These are phyloP conservation scores for Sungouiozyma intestinalis DNA, from an alignment of 805 yeast genomes.

Conservation along the genomic window DNA sequence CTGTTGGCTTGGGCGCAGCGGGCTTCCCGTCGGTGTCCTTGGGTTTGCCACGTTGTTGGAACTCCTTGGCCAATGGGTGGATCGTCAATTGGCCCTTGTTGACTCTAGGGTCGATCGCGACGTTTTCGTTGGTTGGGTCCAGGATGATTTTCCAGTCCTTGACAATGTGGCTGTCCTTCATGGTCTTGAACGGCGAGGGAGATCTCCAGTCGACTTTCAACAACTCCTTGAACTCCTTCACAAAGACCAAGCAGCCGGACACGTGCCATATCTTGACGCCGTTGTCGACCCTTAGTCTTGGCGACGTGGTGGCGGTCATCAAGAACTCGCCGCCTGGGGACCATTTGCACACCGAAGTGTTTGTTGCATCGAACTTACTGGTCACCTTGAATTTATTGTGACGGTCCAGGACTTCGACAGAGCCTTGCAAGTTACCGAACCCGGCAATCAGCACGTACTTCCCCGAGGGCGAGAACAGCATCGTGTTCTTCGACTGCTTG, in stretches of 20 bases:
- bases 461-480: conserved; percentile 89
- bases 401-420: conserved; percentile 90
- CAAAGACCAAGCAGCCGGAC: conserved; percentile 68
- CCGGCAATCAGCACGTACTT: conserved; percentile 89
- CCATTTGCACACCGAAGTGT: conserved; percentile 96
- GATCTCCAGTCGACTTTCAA: conserved; percentile 80
- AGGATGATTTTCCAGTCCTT: conserved; percentile 12
- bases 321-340: conserved; percentile 92
- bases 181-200: conserved; percentile 19
- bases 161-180: conserved; percentile 26
- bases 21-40: conserved; percentile 22
- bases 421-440: conserved; percentile 95
- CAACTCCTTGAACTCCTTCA: conserved; percentile 73
- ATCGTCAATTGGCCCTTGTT: conserved; percentile 46
- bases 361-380: conserved; percentile 78
- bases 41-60: conserved; percentile 16
- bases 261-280: conserved; percentile 92
- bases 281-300: conserved; percentile 93
- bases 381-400: conserved; percentile 73
- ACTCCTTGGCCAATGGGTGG: conserved; percentile 60
- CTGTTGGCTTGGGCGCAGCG: conserved; percentile 38
- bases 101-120: conserved; percentile 38
- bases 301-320: conserved; percentile 93
- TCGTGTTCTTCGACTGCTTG: conserved; percentile 79
- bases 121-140: conserved; percentile 3